Conservation (phyloP, 208 protist genomes). For the Crithidia bombi region DNA sequence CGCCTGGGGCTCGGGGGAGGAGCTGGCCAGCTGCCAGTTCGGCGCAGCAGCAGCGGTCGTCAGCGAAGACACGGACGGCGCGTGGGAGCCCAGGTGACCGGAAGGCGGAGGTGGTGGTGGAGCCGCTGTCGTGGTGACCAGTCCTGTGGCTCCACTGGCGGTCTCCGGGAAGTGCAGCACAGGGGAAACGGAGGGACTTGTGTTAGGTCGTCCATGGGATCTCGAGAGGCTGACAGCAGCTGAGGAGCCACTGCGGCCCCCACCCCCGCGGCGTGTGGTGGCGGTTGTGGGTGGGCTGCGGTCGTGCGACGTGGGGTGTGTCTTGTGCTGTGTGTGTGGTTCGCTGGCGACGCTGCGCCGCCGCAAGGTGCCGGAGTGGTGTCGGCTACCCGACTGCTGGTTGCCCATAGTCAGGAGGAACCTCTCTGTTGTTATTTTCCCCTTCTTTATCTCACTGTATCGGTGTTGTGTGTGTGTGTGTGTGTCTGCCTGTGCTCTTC, state of each 20-base stretch:
- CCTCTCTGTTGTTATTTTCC: neutral
- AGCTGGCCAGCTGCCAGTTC: neutral
- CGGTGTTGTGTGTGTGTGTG: neutral
- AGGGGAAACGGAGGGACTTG: neutral
- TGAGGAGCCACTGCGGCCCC: neutral
- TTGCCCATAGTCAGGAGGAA: neutral
- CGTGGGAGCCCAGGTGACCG: constrained; percentile 2
- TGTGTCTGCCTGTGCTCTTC: neutral
- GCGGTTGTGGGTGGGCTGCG: neutral
- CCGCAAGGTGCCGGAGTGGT: neutral
- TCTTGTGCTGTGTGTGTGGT: neutral
- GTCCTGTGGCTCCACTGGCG: constrained; percentile 3
- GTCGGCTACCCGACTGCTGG: constrained; percentile 2
- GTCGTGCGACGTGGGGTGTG: neutral
- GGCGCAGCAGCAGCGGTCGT: neutral
- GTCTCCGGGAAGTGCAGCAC: constrained; percentile 1
- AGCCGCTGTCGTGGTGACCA: neutral
- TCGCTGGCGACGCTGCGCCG: neutral
- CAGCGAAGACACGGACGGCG: neutral
- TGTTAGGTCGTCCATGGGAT: neutral
- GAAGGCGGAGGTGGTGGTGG: neutral
- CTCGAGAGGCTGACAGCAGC: neutral
- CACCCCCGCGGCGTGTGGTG: neutral
- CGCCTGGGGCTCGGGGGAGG: constrained; percentile 1
- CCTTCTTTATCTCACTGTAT: no score